Conservation (phyloP, 352 stramenopile species). For the Phytopythium montanum region DNA sequence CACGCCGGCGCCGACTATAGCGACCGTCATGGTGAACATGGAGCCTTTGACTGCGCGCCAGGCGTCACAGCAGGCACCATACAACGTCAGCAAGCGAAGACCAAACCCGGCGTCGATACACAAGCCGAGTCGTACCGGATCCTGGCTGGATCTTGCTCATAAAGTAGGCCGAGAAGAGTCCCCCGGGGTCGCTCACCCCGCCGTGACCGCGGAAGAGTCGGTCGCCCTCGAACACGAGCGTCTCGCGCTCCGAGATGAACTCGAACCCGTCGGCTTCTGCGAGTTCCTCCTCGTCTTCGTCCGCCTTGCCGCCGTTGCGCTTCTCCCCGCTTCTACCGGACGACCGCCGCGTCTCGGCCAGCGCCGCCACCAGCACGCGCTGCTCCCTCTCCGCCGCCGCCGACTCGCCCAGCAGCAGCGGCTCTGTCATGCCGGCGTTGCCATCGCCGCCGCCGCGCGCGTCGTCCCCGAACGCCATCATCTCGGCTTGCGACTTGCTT, state of each 20-base stretch:
- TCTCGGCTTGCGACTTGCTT: slow-evolving; percentile 1
- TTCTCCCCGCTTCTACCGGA: not conserved
- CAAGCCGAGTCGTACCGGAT: slow-evolving; percentile 75
- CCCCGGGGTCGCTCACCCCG: slow-evolving; percentile 24
- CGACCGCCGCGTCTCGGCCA: slow-evolving; percentile 1
- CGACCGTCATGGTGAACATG: slow-evolving; percentile 90
- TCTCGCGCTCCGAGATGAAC: slow-evolving; percentile 70
- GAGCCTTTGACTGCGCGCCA: slow-evolving; percentile 74
- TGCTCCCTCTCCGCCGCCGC: slow-evolving; percentile 6
- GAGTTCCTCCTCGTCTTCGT: not conserved
- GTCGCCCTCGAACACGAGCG: slow-evolving; percentile 74
- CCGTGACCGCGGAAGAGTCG: slow-evolving; percentile 19
- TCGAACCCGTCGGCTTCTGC: slow-evolving; percentile 65
- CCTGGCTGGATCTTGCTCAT: slow-evolving; percentile 82
- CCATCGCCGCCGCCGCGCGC: slow-evolving; percentile 2
- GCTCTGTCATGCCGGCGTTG: slow-evolving; percentile 19
- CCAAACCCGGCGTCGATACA: too few relatives aligned
- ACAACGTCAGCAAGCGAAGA: not conserved
- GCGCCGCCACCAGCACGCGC: slow-evolving; percentile 4
- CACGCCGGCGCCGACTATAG: slow-evolving; percentile 80
- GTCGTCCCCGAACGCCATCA: slow-evolving; percentile 46
- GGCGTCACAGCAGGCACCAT: not conserved
- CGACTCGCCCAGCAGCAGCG: slow-evolving; percentile 15
- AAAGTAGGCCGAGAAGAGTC: slow-evolving; percentile 72
- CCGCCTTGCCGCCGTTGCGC: not conserved